Evolutionary conservation across 2,329 filamentous ascomycete species (phyloP).

Genomic region (Corinectria fuckeliana): DNA sequence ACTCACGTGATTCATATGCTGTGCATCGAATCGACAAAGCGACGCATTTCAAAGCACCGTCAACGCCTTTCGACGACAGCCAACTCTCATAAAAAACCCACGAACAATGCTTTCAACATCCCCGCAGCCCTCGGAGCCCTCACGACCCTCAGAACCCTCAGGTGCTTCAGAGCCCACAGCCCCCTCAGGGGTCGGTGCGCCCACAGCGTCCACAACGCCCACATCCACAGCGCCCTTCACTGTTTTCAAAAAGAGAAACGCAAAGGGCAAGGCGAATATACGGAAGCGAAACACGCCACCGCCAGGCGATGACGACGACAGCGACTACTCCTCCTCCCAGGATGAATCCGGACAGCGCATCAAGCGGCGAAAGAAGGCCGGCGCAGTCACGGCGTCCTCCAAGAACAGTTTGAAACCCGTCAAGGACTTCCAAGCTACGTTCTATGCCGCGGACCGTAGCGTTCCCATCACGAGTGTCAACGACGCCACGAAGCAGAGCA

Average conservation of each 20-base stretch:
- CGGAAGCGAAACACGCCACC: conserved; percentile 85
- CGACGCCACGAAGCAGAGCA: conserved; percentile 86
- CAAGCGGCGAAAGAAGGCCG: conserved; percentile 77
- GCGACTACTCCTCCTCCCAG: conserved; percentile 74
- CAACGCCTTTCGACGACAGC: background rate
- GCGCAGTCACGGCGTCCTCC: conserved; percentile 70
- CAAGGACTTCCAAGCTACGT: conserved; percentile 55
- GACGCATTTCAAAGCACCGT: background rate
- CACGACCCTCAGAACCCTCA: no score
- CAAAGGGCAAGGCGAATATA: conserved; percentile 77
- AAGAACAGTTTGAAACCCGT: conserved; percentile 48
- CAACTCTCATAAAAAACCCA: background rate
- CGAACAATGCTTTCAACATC: conserved; percentile 28
- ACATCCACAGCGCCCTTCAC: conserved; percentile 62
- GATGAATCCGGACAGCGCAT: conserved; percentile 78
- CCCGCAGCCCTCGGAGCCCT: no score
- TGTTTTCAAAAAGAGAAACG: conserved; percentile 85
- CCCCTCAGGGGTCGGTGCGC: no score
- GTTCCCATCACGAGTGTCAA: conserved; percentile 71
- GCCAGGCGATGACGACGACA: conserved; percentile 66
- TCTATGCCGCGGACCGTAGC: conserved; percentile 67
- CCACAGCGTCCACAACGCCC: no score
- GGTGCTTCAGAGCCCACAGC: no score
- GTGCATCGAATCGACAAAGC: background rate
- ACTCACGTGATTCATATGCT: background rate